A percentile compares a stretch with the other conserved stretches of the same genome.
These are phyloP conservation scores for Dendrobium huoshanense DNA, from an alignment of 106 monocot species.

Conservation along the genomic window DNA sequence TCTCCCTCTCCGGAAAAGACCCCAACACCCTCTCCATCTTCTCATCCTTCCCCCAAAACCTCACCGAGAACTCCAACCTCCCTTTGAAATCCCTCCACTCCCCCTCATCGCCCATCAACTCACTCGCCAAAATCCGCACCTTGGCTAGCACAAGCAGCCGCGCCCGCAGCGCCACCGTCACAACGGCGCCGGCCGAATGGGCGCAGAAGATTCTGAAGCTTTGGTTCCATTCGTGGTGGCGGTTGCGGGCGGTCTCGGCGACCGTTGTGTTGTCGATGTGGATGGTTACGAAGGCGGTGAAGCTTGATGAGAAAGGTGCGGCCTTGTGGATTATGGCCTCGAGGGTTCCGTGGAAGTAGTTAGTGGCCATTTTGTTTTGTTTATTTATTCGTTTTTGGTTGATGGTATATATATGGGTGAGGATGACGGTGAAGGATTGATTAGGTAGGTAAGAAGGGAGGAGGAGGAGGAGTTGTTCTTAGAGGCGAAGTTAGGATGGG, in stretches of 20 bases:
- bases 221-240: slow-evolving; percentile 25
- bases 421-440: no score
- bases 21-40: not conserved
- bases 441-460: no score
- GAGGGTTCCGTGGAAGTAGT: slow-evolving; percentile 20
- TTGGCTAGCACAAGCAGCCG: slow-evolving; percentile 11
- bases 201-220: slow-evolving; percentile 30
- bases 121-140: slow-evolving; percentile 11
- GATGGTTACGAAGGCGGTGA: slow-evolving; percentile 23
- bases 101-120: not conserved
- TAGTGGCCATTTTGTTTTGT: not conserved
- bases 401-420: not conserved
- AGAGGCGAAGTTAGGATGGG: not conserved
- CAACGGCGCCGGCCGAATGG: slow-evolving; percentile 14
- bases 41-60: not conserved
- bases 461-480: not conserved
- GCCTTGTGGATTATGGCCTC: slow-evolving; percentile 24
- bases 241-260: slow-evolving; percentile 22
- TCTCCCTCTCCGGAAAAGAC: slow-evolving; percentile 34
- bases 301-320: not conserved
- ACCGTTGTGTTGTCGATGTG: slow-evolving; percentile 22
- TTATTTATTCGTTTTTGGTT: not conserved
- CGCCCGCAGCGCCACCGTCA: slow-evolving; percentile 18
- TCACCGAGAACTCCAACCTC: not conserved
- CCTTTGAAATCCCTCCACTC: not conserved